phyloP scores from a whole-genome alignment of 805 yeast species.

The Yamadazyma paraphyllophila region DNA sequence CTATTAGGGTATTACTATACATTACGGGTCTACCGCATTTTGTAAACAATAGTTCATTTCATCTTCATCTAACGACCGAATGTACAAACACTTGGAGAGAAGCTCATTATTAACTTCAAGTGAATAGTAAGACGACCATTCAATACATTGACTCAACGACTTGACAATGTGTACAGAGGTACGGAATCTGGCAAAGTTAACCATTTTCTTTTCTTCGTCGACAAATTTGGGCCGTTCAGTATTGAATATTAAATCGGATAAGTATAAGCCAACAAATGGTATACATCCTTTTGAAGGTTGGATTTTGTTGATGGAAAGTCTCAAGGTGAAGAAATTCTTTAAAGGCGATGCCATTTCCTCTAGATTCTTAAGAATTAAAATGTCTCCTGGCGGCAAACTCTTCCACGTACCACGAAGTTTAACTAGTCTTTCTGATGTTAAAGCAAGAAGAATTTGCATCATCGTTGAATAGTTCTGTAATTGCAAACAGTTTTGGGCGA shows the following conservation, averaged over 20 bases:
- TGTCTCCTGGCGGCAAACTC: slow-evolving; percentile 67
- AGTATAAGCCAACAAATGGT: slow-evolving; percentile 84
- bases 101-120: slow-evolving; percentile 58
- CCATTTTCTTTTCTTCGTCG: slow-evolving; percentile 36
- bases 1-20: background rate
- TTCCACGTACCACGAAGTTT: slow-evolving; percentile 72
- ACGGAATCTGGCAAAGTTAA: slow-evolving; percentile 77
- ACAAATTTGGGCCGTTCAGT: slow-evolving; percentile 57
- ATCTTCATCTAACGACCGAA: slow-evolving; percentile 67
- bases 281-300: slow-evolving; percentile 73
- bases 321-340: slow-evolving; percentile 65
- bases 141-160: slow-evolving; percentile 74
- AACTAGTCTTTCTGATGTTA: slow-evolving; percentile 63
- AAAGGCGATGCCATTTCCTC: slow-evolving; percentile 73
- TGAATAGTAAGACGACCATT: slow-evolving; percentile 74
- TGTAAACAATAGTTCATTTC: slow-evolving; percentile 50
- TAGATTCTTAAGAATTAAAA: slow-evolving; percentile 61
- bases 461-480: slow-evolving; percentile 83
- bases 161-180: slow-evolving; percentile 75
- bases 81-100: slow-evolving; percentile 79
- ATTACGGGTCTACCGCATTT: slow-evolving; percentile 2
- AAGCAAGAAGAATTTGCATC: slow-evolving; percentile 82
- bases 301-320: slow-evolving; percentile 60
- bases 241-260: slow-evolving; percentile 79
- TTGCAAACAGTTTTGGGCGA: slow-evolving; percentile 70